Evolutionary conservation across 192 early-diverging fungal genomes (phyloP).

Genomic region (Backusella tuberculispora): DNA sequence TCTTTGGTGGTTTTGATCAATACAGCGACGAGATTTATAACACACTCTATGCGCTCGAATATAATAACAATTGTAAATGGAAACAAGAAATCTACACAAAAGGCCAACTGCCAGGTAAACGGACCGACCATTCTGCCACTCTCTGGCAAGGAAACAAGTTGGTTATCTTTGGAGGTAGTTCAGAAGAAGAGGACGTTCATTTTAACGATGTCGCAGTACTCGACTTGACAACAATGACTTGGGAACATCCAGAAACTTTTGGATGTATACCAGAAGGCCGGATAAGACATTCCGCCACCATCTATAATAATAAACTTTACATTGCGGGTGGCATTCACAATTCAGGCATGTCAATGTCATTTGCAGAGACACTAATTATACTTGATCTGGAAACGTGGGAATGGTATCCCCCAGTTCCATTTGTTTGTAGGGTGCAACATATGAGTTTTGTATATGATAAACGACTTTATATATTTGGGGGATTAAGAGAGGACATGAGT

Average conservation of each 20-base stretch:
- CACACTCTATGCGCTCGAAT: conserved; percentile 56
- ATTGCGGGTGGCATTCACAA: conserved; percentile 55
- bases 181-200: conserved; percentile 46
- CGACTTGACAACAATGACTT: conserved; percentile 61
- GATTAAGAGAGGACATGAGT: conserved; percentile 60
- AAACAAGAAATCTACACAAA: conserved; percentile 53
- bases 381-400: conserved; percentile 59
- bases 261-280: conserved; percentile 56
- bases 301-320: conserved; percentile 65
- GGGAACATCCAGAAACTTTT: conserved; percentile 56
- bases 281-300: conserved; percentile 63
- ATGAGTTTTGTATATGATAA: conserved; percentile 56
- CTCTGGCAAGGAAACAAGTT: conserved; percentile 61
- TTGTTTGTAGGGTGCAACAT: conserved; percentile 58
- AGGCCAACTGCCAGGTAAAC: conserved; percentile 48
- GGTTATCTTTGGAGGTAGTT: conserved; percentile 65
- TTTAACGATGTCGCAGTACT: conserved; percentile 64
- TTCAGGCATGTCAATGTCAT: conserved; percentile 27
- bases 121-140: conserved; percentile 65
- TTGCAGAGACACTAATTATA: conserved; percentile 42
- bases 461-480: conserved; percentile 65
- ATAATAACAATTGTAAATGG: conserved; percentile 50
- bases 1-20: conserved; percentile 66
- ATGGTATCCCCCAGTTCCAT: conserved; percentile 60
- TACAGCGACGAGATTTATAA: conserved; percentile 74